phyloP scores from a whole-genome alignment of 2,329 filamentous ascomycete species.

The Cladosporium sp. region DNA sequence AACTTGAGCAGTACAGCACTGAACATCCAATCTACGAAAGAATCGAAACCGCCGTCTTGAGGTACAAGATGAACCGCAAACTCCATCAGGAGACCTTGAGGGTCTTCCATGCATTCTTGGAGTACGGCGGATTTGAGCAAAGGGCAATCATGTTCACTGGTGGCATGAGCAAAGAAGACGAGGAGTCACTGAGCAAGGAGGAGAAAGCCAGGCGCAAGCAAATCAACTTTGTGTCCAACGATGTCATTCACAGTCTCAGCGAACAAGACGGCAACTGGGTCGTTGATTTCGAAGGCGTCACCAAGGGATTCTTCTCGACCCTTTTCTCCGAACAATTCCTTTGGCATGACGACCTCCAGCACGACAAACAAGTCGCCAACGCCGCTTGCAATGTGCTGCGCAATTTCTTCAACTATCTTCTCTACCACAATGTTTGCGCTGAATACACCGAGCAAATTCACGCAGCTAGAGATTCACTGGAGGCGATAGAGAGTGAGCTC shows the following conservation, averaged over 20 bases:
- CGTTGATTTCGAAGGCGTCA: slow-evolving; percentile 76
- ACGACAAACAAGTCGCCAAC: slow-evolving; percentile 45
- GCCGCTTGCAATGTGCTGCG: slow-evolving; percentile 63
- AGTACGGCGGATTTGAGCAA: slow-evolving; percentile 73
- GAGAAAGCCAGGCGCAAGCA: slow-evolving; percentile 56
- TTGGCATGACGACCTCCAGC: slow-evolving; percentile 42
- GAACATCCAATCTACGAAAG: slow-evolving; percentile 53
- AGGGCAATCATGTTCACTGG: slow-evolving; percentile 58
- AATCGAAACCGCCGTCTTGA: slow-evolving; percentile 78
- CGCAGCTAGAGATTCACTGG: slow-evolving; percentile 62
- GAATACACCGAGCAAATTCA: slow-evolving; percentile 68
- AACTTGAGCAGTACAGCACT: slow-evolving; percentile 63
- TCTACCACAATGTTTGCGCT: slow-evolving; percentile 78
- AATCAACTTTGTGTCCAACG: slow-evolving; percentile 46
- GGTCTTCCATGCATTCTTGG: slow-evolving; percentile 75
- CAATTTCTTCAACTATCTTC: slow-evolving; percentile 85
- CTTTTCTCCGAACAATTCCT: slow-evolving; percentile 42
- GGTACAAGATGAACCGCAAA: slow-evolving; percentile 72
- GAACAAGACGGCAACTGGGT: slow-evolving; percentile 55
- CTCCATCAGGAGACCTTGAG: slow-evolving; percentile 58
- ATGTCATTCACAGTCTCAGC: slow-evolving; percentile 40
- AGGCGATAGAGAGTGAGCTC: slow-evolving; percentile 62
- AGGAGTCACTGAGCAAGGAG: slow-evolving; percentile 47
- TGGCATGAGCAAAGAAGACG: slow-evolving; percentile 21
- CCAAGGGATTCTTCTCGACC: slow-evolving; percentile 63